phyloP scores from a whole-genome alignment of 371 early-diverging fungal species.

The Thermomucor indicae-seudaticae region DNA sequence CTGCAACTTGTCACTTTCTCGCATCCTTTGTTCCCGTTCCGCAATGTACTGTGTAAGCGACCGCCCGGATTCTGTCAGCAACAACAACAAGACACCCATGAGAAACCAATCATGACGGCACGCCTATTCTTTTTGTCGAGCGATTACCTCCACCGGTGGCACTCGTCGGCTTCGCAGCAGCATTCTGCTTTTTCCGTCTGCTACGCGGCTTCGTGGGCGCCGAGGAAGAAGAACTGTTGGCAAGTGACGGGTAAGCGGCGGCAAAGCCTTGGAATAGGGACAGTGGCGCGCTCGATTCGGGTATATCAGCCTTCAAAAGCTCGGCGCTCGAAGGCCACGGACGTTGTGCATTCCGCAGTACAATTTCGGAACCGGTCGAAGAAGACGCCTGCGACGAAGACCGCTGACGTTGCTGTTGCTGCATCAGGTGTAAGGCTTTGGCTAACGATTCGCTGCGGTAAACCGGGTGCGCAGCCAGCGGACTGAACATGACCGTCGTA shows the following conservation, averaged over 20 bases:
- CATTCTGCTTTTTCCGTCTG: constrained; percentile 34
- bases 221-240: constrained; percentile 13
- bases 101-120: not conserved
- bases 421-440: constrained; percentile 41
- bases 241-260: constrained; percentile 50
- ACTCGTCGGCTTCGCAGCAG: not conserved
- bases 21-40: constrained; percentile 48
- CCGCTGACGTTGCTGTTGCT: constrained; percentile 31
- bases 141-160: not conserved
- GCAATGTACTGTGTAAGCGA: constrained; percentile 31
- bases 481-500: constrained; percentile 46
- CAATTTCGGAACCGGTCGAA: constrained; percentile 11
- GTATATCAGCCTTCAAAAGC: constrained; percentile 52
- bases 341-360: constrained; percentile 19
- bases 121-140: not conserved
- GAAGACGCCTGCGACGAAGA: constrained; percentile 6
- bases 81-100: no score
- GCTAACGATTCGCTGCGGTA: constrained; percentile 44
- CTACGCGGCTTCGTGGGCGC: constrained; percentile 19
- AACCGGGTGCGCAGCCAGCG: constrained; percentile 40
- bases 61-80: no score
- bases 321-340: constrained; percentile 44
- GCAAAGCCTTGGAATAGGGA: constrained; percentile 63
- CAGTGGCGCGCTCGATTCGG: constrained; percentile 50
- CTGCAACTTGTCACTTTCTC: constrained; percentile 50